Conservation (phyloP, 2,329 filamentous ascomycete genomes). For the Ceratocystis ficicola region DNA sequence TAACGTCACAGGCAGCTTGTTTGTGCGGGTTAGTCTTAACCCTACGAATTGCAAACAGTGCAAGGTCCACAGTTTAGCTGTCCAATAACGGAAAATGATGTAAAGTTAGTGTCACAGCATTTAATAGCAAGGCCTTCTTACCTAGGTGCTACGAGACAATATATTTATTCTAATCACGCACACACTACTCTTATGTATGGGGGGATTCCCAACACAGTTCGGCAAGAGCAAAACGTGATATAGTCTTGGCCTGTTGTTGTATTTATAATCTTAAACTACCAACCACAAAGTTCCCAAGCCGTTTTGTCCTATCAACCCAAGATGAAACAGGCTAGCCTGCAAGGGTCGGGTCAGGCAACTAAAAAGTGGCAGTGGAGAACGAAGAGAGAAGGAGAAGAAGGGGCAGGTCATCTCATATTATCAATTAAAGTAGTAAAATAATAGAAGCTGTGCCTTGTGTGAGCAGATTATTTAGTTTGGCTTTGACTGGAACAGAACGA, state of each 20-base stretch:
- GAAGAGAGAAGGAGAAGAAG: neutral
- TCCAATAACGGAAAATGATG: too few species aligned
- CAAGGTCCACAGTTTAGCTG: too few species aligned
- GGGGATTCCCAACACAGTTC: neutral
- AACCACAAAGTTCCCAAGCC: neutral
- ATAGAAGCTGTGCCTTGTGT: neutral
- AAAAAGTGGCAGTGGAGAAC: neutral
- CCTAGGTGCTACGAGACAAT: neutral
- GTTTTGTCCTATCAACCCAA: neutral
- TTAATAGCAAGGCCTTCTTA: neutral
- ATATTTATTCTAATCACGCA: too few species aligned
- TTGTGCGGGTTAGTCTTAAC: too few species aligned
- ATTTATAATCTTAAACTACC: neutral
- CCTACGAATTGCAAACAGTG: too few species aligned
- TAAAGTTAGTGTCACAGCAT: neutral
- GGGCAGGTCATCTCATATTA: neutral
- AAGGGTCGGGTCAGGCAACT: neutral
- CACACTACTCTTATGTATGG: neutral
- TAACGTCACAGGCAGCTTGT: neutral
- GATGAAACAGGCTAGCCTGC: conserved; percentile 8
- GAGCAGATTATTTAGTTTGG: neutral
- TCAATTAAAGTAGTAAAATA: neutral
- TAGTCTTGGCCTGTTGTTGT: neutral
- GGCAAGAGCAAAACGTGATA: neutral
- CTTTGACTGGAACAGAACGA: neutral